Conservation (phyloP, 768 basidiomycete genomes). For the Lepiota venenata region DNA sequence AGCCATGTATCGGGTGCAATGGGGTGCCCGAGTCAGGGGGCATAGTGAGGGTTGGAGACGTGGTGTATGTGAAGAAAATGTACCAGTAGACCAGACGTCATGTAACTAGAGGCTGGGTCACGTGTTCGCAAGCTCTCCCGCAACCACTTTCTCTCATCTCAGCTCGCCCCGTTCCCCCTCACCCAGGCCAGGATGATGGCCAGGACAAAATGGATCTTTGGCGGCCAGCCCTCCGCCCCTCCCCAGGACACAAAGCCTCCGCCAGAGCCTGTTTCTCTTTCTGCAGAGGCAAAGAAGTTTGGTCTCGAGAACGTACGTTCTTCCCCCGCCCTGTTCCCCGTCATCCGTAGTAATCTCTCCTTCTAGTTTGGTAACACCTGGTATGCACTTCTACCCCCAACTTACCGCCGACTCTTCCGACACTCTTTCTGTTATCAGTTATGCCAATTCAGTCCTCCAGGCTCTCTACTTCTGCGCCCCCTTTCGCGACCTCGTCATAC, state of each 20-base stretch:
- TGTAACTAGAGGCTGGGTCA: no score
- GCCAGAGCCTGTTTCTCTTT: slow-evolving; percentile 35
- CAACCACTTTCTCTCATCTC: slow-evolving; percentile 8
- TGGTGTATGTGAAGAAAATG: slow-evolving; percentile 46
- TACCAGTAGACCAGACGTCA: no score
- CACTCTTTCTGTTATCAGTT: slow-evolving; percentile 47
- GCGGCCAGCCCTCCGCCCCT: slow-evolving; percentile 21
- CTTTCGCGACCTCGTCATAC: slow-evolving; percentile 88
- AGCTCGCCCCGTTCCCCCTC: background rate
- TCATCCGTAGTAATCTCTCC: slow-evolving; percentile 8
- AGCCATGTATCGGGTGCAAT: slow-evolving; percentile 69
- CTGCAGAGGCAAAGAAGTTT: slow-evolving; percentile 83
- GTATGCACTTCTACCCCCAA: slow-evolving; percentile 36
- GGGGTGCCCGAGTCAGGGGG: slow-evolving; percentile 51
- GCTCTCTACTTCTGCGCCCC: slow-evolving; percentile 94
- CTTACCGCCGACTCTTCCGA: slow-evolving; percentile 7
- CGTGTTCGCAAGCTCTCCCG: slow-evolving; percentile 13
- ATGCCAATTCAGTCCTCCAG: slow-evolving; percentile 98
- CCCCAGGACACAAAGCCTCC: slow-evolving; percentile 23
- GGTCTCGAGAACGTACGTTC: slow-evolving; percentile 93
- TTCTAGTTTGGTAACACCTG: slow-evolving; percentile 94
- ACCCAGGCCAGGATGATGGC: slow-evolving; percentile 27
- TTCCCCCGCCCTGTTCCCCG: background rate
- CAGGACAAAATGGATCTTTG: slow-evolving; percentile 37
- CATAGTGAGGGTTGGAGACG: slow-evolving; percentile 58